Evolutionary conservation across 495 filamentous ascomycete genomes (phyloP), one percentile per base, ranked within the genome.

Genomic region (Annulohypoxylon bovei): DNA sequence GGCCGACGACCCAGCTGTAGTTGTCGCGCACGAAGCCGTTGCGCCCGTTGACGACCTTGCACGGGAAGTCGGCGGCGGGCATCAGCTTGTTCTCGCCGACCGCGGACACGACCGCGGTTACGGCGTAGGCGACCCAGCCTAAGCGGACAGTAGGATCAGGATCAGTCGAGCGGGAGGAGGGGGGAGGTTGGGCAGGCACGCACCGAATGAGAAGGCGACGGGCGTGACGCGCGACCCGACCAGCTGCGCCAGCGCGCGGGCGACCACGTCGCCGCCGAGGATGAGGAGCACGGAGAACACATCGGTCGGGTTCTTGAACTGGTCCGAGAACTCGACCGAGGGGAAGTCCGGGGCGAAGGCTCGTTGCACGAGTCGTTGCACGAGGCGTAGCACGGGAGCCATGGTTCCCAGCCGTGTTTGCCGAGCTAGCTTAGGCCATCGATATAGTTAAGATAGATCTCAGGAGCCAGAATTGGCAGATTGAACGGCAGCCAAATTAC

Each of bases 191-290:
- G 32, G 32, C 14, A 2, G 69, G 67, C 74, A 22, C 18, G 59
- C 69, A 57, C 85, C 85, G 62, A 88, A 89, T 0, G 83, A 87
- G 71, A 89, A 88, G 3, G 78, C 75, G 4, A 88, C 83, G 1
- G 86, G 85, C 0, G 81, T 81, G 25, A 85, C 35, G 0, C 32
- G 30, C 3, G 74, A 72, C 4, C 84, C 81, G 1, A 72, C 53
- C 0, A 82, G 62, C 50, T 86, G 83, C 3, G 85, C 85, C 16
- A 88, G 73, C 3, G 86, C 86, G 18, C 65, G 66, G 20, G 74
- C 70, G 8, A 88, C 74, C n/a, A 87, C 73, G 53, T 86, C 80
- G 8, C 82, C 82, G n/a, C 86, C 85, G 12, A 86, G 60, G 50
- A 87, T 75, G 1, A 87, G 71, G 3, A 87, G 80, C 9, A 86